These are phyloP conservation scores for Colletotrichum costaricense DNA, from an alignment of 2,329 filamentous ascomycete species.

Conservation along the genomic window DNA sequence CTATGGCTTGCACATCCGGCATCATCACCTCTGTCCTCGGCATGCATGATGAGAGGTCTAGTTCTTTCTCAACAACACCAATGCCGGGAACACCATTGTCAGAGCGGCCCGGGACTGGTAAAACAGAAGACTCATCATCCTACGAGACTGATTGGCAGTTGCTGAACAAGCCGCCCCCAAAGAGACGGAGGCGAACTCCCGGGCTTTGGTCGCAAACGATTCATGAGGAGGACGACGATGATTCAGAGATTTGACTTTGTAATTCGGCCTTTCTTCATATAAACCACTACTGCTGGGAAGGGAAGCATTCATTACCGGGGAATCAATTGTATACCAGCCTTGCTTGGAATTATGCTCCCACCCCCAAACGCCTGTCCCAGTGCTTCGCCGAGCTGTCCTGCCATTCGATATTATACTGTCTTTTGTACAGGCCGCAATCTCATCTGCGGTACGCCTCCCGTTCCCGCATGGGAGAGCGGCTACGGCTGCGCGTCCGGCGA, in stretches of 20 bases:
- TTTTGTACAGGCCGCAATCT: constrained; percentile 23
- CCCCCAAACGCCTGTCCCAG: constrained; percentile 30
- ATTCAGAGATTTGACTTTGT: constrained; percentile 53
- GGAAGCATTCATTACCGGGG: constrained; percentile 11
- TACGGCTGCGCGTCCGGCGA: constrained; percentile 52
- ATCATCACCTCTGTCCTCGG: constrained; percentile 64
- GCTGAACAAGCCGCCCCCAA: constrained; percentile 48
- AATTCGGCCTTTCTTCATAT: background rate
- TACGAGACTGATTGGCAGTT: constrained; percentile 51
- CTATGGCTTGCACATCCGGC: constrained; percentile 67
- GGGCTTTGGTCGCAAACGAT: constrained; percentile 75
- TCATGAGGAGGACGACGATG: constrained; percentile 78
- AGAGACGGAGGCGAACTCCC: constrained; percentile 53
- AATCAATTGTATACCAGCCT: constrained; percentile 31
- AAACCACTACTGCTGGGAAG: constrained; percentile 1
- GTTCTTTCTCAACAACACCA: constrained; percentile 26
- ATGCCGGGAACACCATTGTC: constrained; percentile 48
- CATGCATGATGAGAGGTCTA: constrained; percentile 47
- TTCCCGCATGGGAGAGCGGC: constrained; percentile 53
- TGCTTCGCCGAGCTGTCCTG: constrained; percentile 17
- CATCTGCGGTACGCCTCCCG: constrained; percentile 63
- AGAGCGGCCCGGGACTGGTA: constrained; percentile 34
- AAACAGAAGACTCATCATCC: constrained; percentile 41
- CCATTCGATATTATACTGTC: constrained; percentile 2
- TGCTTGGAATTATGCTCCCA: constrained; percentile 15